These are phyloP conservation scores for Achaetomium macrosporum DNA, from an alignment of 2,329 filamentous ascomycete species.

Conservation along the genomic window DNA sequence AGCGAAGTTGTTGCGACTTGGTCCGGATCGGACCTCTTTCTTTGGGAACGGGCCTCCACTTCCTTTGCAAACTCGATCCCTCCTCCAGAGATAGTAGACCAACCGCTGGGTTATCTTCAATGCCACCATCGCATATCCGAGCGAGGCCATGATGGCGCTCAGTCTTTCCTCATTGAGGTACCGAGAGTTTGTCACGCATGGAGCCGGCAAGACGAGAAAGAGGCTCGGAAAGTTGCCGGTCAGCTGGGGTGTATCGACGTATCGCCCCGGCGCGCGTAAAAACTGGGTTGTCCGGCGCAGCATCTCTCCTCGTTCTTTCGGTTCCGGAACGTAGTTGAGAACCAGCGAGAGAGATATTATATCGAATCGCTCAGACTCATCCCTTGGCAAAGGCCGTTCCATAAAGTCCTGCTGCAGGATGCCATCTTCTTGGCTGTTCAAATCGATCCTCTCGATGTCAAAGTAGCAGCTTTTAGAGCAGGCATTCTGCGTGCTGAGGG, in stretches of 20 bases:
- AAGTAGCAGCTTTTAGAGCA: constrained; percentile 70
- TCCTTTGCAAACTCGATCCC: constrained; percentile 27
- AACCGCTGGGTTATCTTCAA: constrained; percentile 76
- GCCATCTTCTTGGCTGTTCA: constrained; percentile 75
- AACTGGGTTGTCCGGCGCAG: constrained; percentile 69
- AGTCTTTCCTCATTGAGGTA: constrained; percentile 73
- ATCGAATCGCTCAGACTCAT: constrained; percentile 65
- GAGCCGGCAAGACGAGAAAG: constrained; percentile 83
- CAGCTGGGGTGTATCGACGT: constrained; percentile 7
- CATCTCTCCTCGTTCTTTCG: constrained; percentile 74
- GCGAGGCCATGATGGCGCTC: constrained; percentile 63
- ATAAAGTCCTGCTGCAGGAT: constrained; percentile 94
- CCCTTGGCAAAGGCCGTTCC: constrained; percentile 66
- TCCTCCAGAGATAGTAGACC: constrained; percentile 81
- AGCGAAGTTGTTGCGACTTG: constrained; percentile 82
- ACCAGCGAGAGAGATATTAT: constrained; percentile 89
- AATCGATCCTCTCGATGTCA: constrained; percentile 75
- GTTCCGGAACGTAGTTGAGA: constrained; percentile 85
- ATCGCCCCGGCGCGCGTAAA: constrained; percentile 39
- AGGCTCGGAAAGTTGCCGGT: constrained; percentile 55
- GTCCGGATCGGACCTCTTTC: constrained; percentile 68
- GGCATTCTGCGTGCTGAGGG: constrained; percentile 76
- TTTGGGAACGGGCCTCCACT: constrained; percentile 53
- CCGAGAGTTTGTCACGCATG: constrained; percentile 83
- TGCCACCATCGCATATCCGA: constrained; percentile 64